These are phyloP conservation scores for Ogataea ramenticola DNA, from an alignment of 805 yeast species.

Conservation along the genomic window DNA sequence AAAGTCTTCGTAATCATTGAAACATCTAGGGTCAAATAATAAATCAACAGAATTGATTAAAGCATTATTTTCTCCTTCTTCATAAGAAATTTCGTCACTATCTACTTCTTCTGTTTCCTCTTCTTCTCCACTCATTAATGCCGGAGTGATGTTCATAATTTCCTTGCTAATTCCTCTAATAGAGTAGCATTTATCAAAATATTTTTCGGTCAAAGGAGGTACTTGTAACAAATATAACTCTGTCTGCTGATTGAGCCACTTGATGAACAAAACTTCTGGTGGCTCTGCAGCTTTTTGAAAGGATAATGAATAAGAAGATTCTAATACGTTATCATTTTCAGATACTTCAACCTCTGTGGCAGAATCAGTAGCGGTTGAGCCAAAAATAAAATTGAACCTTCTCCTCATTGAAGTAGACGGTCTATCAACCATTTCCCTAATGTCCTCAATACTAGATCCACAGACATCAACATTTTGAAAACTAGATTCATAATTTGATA, in stretches of 20 bases:
- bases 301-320: no score
- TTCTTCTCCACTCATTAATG: no score
- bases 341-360: no score
- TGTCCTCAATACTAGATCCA: conserved; percentile 1
- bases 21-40: conserved; percentile 1
- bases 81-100: not conserved
- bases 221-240: conserved; percentile 7
- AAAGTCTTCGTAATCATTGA: conserved; percentile 4
- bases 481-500: conserved; percentile 1
- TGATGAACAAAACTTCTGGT: no score
- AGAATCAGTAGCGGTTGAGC: no score
- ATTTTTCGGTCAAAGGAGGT: conserved; percentile 6
- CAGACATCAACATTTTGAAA: conserved; percentile 7
- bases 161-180: not conserved
- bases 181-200: conserved; percentile 8
- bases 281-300: no score
- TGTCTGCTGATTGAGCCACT: conserved; percentile 4
- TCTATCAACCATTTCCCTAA: conserved; percentile 10
- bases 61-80: conserved; percentile 1
- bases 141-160: not conserved
- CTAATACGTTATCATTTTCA: no score
- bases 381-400: conserved; percentile 2
- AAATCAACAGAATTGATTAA: not conserved
- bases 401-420: not conserved
- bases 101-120: not conserved